Conservation (phyloP, 495 filamentous ascomycete genomes). For the Hypoxylon trugodes region DNA sequence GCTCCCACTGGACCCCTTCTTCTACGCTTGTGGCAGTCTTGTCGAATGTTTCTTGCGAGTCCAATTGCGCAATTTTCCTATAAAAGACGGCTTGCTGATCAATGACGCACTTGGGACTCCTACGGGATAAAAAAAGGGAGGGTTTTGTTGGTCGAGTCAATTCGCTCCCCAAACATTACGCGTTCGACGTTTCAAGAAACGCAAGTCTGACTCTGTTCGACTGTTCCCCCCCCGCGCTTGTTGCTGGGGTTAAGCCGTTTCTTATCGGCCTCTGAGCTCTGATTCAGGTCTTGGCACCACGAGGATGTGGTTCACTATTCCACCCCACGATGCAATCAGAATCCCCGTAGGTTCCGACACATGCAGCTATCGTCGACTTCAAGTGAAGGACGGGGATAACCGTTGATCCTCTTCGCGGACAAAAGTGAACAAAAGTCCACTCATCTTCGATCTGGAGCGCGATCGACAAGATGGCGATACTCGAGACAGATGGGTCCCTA, state of each 20-base stretch:
- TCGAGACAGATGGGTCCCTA: slow-evolving; percentile 32
- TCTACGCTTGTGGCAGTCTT: slow-evolving; percentile 22
- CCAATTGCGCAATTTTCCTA: slow-evolving; percentile 38
- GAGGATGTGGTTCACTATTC: slow-evolving; percentile 22
- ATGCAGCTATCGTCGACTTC: slow-evolving; percentile 15
- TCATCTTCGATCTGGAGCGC: slow-evolving; percentile 22
- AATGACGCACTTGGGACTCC: slow-evolving; percentile 26
- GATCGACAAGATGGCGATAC: slow-evolving; percentile 40
- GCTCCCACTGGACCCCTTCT: slow-evolving; percentile 9
- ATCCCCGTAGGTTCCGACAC: too few species aligned
- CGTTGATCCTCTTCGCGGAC: too few species aligned
- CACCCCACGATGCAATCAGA: slow-evolving; percentile 12
- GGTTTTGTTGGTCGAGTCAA: slow-evolving; percentile 33
- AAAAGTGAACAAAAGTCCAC: slow-evolving; percentile 9
- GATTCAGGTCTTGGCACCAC: slow-evolving; percentile 17
- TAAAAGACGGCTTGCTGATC: slow-evolving; percentile 27
- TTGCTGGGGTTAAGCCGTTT: slow-evolving; percentile 23
- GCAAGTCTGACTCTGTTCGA: slow-evolving; percentile 32
- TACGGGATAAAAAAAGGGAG: slow-evolving; percentile 16
- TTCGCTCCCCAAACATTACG: slow-evolving; percentile 36
- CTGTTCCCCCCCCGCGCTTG: slow-evolving; percentile 21
- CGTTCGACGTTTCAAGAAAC: slow-evolving; percentile 41
- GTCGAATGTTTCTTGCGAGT: slow-evolving; percentile 22
- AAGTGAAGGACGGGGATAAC: slow-evolving; percentile 5
- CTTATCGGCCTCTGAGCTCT: slow-evolving; percentile 29